Evolutionary conservation across 169 alveolate species (phyloP).

Genomic region (Plasmodium coatneyi): DNA sequence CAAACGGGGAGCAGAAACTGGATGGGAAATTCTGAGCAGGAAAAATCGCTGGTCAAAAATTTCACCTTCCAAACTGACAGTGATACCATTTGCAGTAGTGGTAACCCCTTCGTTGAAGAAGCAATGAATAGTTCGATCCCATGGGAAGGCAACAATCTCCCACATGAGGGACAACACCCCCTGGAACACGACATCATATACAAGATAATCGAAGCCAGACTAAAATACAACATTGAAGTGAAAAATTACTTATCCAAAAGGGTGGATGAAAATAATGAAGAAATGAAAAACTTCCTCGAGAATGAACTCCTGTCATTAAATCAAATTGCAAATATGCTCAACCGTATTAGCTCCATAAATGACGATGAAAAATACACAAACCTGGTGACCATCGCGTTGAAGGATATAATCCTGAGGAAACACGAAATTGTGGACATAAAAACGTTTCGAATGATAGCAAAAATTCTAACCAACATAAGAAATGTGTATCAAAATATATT

Average conservation of each 20-base stretch:
- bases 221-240: constrained; percentile 43
- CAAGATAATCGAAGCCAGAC: constrained; percentile 22
- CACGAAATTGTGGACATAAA: constrained; percentile 55
- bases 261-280: constrained; percentile 20
- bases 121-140: background rate
- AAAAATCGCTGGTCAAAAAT: background rate
- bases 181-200: constrained; percentile 24
- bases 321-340: background rate
- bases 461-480: constrained; percentile 10
- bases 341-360: constrained; percentile 6
- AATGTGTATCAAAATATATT: constrained; percentile 47
- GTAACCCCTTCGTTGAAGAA: background rate
- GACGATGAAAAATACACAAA: constrained; percentile 50
- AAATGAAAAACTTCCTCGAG: constrained; percentile 22
- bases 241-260: constrained; percentile 28
- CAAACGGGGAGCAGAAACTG: background rate
- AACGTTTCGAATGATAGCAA: constrained; percentile 24
- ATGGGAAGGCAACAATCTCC: background rate
- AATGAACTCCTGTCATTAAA: constrained; percentile 38
- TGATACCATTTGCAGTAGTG: background rate
- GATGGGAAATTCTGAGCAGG: background rate
- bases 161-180: background rate
- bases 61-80: background rate
- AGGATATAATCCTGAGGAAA: constrained; percentile 53
- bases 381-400: constrained; percentile 20